Base-by-base conservation (phyloP, 2,329 filamentous ascomycete genomes). In the Magnaporthiopsis rhizophila region DNA sequence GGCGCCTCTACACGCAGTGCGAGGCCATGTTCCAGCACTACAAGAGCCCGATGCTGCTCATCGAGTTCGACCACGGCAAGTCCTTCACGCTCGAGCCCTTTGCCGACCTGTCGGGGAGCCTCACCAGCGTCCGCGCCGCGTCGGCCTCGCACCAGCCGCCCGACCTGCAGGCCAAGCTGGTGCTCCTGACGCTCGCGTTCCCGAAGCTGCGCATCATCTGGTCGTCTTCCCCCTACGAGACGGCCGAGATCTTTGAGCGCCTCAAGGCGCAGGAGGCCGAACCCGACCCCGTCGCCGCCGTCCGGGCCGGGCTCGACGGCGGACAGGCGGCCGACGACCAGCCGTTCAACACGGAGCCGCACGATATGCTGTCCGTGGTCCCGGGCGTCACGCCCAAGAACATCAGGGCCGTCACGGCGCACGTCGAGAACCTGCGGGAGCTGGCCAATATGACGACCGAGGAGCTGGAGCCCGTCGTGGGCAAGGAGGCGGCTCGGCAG, bases 61-160 rank as follows among this genome's bases (percentile, higher is more conserved):
- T 99, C 72, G 95, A 99, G 76, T 99, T 99, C 74, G 93, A 97
- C 74, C 90, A 96, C 73, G 94, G 96, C 79, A 97, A 96, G 75
- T 94, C 91, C 4, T 99, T 99, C 76, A 98, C 93, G 0, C 87
- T 99, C 21, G 95, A 94, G 74, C 89, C 90, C 0, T 84, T 92
- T 70, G 88, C 88, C 61, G 88, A 90, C 76, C 71, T 89, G 63
- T 82, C 83, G 11, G 81, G 85, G n/a, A 86, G 83, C 64, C 75
- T 88, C 12, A 82, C 79, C 64, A 85, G 88, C 66, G 32, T 83
- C 89, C 61, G 86, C 86, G 36, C 36, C 36, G 36, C 36, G 13
- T 38, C 36, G 9, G 63, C 83, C 0, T 80, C 81, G 61, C 77
- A 80, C 66, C 75, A 79, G 57, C 78, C 78, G 11, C 89, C 89